phyloP scores from a whole-genome alignment of 768 basidiomycete species.

The Psilocybe sp. region DNA sequence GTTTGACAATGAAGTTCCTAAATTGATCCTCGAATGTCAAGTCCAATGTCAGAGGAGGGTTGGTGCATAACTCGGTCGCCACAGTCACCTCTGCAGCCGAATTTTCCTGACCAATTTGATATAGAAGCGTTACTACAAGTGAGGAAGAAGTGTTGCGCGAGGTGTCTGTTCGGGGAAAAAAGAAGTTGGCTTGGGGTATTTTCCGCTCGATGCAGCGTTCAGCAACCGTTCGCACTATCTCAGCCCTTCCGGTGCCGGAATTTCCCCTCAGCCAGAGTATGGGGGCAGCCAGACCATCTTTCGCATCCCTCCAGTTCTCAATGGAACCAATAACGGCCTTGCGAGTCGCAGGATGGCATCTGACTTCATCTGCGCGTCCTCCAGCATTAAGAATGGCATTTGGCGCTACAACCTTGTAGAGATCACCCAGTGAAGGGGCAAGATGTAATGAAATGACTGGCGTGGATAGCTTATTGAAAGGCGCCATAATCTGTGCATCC shows the following conservation, averaged over 20 bases:
- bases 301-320: no score
- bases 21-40: conserved; percentile 1
- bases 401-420: no score
- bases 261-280: conserved; percentile 8
- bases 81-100: background rate
- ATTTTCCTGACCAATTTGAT: background rate
- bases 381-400: no score
- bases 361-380: no score
- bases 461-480: no score
- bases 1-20: background rate
- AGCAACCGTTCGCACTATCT: conserved; percentile 8
- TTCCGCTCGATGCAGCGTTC: background rate
- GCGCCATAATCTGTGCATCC: no score
- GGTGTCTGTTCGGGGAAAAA: background rate
- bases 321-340: no score
- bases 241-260: conserved; percentile 12
- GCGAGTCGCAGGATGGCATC: no score
- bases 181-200: background rate
- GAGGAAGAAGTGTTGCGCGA: background rate
- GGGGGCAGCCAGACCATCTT: no score
- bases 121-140: conserved; percentile 1
- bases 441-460: no score
- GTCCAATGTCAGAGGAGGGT: background rate
- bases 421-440: no score
- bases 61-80: background rate